Evolutionary conservation across 129 eudicot species (phyloP).

Genomic region (Lactuca saligna): DNA sequence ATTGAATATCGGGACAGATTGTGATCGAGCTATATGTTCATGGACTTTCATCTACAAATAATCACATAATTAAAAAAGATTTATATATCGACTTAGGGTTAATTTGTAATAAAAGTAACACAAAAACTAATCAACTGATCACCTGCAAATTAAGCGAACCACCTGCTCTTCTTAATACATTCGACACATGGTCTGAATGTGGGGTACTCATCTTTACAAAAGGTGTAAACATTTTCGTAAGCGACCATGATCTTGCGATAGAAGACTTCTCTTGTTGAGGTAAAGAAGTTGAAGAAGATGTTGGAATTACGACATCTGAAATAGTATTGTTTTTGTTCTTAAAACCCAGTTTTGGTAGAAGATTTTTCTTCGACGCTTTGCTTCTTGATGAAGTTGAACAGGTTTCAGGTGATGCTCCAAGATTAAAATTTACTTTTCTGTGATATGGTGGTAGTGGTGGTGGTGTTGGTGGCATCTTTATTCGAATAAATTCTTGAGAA

Average conservation of each 20-base stretch:
- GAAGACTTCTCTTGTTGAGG: constrained; percentile 53
- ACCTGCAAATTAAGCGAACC: constrained; percentile 45
- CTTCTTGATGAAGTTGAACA: constrained; percentile 46
- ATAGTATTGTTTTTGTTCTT: constrained; percentile 38
- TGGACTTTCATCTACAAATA: constrained; percentile 53
- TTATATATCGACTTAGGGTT: not conserved
- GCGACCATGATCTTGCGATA: constrained; percentile 65
- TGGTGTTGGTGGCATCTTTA: constrained; percentile 58
- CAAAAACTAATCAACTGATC: constrained; percentile 1
- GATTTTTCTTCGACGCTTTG: constrained; percentile 44
- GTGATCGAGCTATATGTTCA: constrained; percentile 57
- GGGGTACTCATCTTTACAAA: constrained; percentile 47
- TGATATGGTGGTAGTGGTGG: constrained; percentile 48
- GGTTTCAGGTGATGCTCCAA: constrained; percentile 42
- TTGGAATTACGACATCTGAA: constrained; percentile 41
- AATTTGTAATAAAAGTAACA: constrained; percentile 13
- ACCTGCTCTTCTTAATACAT: constrained; percentile 34
- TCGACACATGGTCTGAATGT: constrained; percentile 41
- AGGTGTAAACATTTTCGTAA: constrained; percentile 75
- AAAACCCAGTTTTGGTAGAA: constrained; percentile 53
- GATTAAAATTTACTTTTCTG: constrained; percentile 61
- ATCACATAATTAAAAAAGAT: constrained; percentile 1
- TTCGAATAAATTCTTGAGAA: constrained; percentile 53
- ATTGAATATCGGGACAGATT: constrained; percentile 58
- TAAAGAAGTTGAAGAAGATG: constrained; percentile 29